Evolutionary conservation across 2,329 filamentous ascomycete species (phyloP), one percentile per base, ranked within the genome.

Genomic region (Aspergillus sp.): DNA sequence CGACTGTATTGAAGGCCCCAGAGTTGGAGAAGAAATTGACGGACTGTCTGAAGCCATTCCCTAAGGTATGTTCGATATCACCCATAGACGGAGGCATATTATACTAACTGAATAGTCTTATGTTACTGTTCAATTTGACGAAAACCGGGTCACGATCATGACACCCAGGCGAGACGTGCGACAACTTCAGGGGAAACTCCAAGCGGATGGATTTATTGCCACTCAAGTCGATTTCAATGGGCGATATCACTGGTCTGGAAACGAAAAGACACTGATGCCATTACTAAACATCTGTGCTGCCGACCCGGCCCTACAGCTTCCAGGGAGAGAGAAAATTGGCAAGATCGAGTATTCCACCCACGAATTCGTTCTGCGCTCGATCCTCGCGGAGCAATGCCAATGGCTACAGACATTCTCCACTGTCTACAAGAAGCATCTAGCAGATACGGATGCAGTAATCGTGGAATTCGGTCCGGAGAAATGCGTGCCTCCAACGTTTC

Each of bases 381-480:
- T 61, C 20, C 42, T 61, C 0, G 41, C 40, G 3, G 31, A 58
- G 16, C 53, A 42, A 10, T 59, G 55, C n/a, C 40, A 54, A n/a
- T 61, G 59, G 59, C 23, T 47, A 17, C 17, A 50, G 10, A 59
- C 50, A 7, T 58, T 61, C 34, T 43, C 52, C 1, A 40, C 45
- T 1, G 49, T 58, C 3, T 47, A 59, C 21, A n/a, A 17, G 1
- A 17, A 47, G 2, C 49, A 55, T 10, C 40, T 59, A 4, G 32
- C 36, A 6, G 10, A 44, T 5, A 45, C 53, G 1, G 4, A 45
- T 11, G 49, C 55, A 2, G 38, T 58, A 9, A 31, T 61, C 2
- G 20, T 58, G 9, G 59, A 61, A 32, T 59, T 61, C 14, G 59
- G 59, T 1, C 55, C 53, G 1, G 59, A 61, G 14, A 50, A 50